Base-by-base conservation (phyloP, 305 asterid species). In the Fraxinus platypoda region DNA sequence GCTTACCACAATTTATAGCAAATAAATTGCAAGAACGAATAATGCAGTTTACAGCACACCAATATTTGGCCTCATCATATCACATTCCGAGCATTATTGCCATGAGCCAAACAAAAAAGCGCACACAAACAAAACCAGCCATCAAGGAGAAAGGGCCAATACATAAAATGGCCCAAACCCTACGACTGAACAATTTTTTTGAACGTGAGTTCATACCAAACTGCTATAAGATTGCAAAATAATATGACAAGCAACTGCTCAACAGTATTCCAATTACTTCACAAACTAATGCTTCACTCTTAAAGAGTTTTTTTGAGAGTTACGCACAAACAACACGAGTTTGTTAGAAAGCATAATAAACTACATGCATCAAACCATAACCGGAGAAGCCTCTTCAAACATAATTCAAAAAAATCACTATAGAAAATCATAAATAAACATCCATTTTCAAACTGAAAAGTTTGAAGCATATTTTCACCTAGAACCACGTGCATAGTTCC, bases 401-500 rank as follows among this genome's bases (percentile, higher is more conserved):
- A 49, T 49, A 49, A 54, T 54, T 25, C 64, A 54, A n/a, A 54
- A 54, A 54, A n/a, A n/a, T 17, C 11, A 62, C 25, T 1, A n/a
- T 71, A 38, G 6, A 30, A 52, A 74, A 38, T 21, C 83, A 78
- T 17, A 28, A 43, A 41, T 34, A 41, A 31, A 41, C 68, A 25
- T 70, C 75, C 43, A 49, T 83, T n/a, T 41, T 57, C 73, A 23
- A 21, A 25, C 52, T 11, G 19, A 25, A 54, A 77, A 82, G 62
- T 71, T 34, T 68, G 77, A 54, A 49, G 49, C 74, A 78, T 17
- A 19, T 81, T 83, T 83, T 88, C 91, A 91, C 86, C 95, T 87
- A 81, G 93, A 86, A 78, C 96, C 98, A 80, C 96, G 95, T 30
- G 87, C 83, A 81, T 90, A 94, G 89, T 78, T 79, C 85, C 95